Base-by-base conservation (phyloP, 1,284 basidiomycete genomes). In the Amylostereum chailletii region DNA sequence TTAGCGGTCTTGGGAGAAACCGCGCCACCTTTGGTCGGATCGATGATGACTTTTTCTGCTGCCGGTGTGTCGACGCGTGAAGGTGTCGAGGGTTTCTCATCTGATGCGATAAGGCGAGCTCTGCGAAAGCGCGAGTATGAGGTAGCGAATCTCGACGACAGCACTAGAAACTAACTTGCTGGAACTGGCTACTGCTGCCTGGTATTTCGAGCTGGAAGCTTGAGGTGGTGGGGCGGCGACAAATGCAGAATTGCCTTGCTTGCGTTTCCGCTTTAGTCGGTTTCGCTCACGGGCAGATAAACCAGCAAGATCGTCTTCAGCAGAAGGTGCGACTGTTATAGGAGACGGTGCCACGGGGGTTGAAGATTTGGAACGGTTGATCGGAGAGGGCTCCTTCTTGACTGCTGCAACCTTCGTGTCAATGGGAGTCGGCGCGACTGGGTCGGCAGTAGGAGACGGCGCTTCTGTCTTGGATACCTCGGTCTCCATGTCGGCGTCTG, bases 201-300 rank as follows among this genome's bases (percentile, higher is more conserved):
- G 75, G 59, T 80, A 88, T 60, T 83, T 85, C 1, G 71, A 57
- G 5, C 65, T 63, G 0, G 78, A 65, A 43, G 73, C 70, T 34
- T 79, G 62, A 47, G 82, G 77, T 2, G 84, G 80, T 27, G 86
- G 82, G 0, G 85, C 78, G 11, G 77, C 70, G 26, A 90, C 88
- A 58, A 89, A 84, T 2, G 83, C 86, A 37, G 76, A 70, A 58
- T 85, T 90, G n/a, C 91, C 90, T 10, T 80, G 73, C 62, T 95
- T 96, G 46, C 92, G 82, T 61, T 95, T 95, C 19, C 93, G 79
- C 63, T 96, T 96, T 34, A 95, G 72, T 43, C 91, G 77, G 63
- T 95, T 96, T 34, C 87, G 82, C 63, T 96, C 93, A 45, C 93
- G 78, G 11, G 91, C 91, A 10, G 90, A 90, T 40, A 92, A 68